Base-by-base conservation (phyloP, 768 basidiomycete genomes). In the Tylopilus balloui region DNA sequence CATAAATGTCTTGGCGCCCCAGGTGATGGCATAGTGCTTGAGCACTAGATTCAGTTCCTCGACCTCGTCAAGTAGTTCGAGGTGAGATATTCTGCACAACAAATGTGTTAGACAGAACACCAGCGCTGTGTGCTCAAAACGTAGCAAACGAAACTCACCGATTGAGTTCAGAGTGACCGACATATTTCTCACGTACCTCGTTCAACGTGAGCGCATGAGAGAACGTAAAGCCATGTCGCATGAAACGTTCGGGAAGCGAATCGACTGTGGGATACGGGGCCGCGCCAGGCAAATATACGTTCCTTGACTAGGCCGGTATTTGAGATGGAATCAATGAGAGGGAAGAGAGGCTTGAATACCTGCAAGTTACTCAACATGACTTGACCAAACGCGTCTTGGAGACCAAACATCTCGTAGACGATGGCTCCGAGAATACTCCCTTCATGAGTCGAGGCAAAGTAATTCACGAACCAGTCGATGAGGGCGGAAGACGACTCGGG, bases 331-430 rank as follows among this genome's bases (percentile, higher is more conserved):
- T 31, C 7, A 21, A 27, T 15, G 14, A 27, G 4, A 34, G 9
- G 92, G 67, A 2, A 83, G 32, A 15, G 27, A 20, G 7, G 4
- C 3, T 1, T 17, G 12, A 17, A 50, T 54, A 89, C 93, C 73
- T 78, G 81, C 42, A 97, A 74, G 67, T 98, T 98, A 39, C 78
- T 79, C 48, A 85, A 70, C 93, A 99, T 97, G 19, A 98, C 88
- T 25, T 77, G 76, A n/a, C 95, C 96, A 69, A 98, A 98, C 0
- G 81, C 60, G 62, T 97, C 95, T 17, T 81, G 75, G 4, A 97
- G 72, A 2, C 84, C 86, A 62, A 91, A 94, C 88, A 97, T 97
- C 15, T 55, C 95, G 61, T 98, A 97, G 15, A 92, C 76, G 13
- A 92, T 69, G 47, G 76, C 78, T 23, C 81, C 83, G 1, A 81